Conservation (phyloP, 371 early-diverging fungal genomes). For the Rhizopus delemar region DNA sequence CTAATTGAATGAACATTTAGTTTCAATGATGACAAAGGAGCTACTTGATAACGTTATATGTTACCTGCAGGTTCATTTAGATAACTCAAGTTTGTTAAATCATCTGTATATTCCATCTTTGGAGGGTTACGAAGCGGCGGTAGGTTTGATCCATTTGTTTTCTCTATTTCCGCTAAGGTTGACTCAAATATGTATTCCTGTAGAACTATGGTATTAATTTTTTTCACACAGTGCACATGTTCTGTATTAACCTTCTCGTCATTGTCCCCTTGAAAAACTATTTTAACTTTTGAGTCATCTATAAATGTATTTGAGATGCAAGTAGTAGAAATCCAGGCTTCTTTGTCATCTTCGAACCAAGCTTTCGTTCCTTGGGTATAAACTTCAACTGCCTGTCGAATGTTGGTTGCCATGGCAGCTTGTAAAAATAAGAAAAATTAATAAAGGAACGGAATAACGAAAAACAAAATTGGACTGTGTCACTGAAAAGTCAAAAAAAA, state of each 20-base stretch:
- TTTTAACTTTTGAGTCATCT: constrained; percentile 52
- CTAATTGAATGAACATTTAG: not conserved
- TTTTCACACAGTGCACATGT: not conserved
- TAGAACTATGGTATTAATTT: not conserved
- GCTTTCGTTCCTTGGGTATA: constrained; percentile 76
- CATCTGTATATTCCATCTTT: constrained; percentile 86
- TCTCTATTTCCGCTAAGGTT: constrained; percentile 68
- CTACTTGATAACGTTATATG: not conserved
- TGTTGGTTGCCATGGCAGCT: constrained; percentile 1
- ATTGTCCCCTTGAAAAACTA: constrained; percentile 66
- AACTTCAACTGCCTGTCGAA: constrained; percentile 56
- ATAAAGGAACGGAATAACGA: constrained; percentile 1
- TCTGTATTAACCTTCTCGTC: constrained; percentile 47
- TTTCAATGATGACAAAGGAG: not conserved
- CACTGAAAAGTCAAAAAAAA: not conserved
- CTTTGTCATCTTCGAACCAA: constrained; percentile 85
- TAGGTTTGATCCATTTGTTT: constrained; percentile 63
- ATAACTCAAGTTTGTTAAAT: constrained; percentile 88
- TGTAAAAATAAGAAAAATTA: constrained; percentile 2
- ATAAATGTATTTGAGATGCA: constrained; percentile 56
- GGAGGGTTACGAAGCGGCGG: constrained; percentile 93
- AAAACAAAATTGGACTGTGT: not conserved
- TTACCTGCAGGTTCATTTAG: constrained; percentile 88
- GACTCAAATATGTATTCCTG: constrained; percentile 77
- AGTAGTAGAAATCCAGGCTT: constrained; percentile 85